Percentiles rank a stretch among this genome's conserved stretches.
These are phyloP conservation scores for Sclerotinia sclerotiorum DNA, from an alignment of 2,329 filamentous ascomycete species.

Conservation along the genomic window DNA sequence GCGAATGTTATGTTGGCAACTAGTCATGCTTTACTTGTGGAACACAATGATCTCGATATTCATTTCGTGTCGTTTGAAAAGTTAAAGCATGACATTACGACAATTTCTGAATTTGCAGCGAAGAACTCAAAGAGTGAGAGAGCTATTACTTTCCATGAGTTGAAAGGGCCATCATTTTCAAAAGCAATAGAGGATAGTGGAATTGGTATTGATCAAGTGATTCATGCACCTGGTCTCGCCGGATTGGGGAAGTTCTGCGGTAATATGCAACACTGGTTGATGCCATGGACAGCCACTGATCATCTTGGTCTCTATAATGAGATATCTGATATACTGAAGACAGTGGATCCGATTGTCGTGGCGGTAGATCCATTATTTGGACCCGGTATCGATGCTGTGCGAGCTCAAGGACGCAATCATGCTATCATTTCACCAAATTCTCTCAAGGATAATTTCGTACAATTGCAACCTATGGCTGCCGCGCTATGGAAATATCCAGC, in stretches of 20 bases:
- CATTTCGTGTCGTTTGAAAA: conserved; percentile 46
- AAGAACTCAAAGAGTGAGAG: background rate
- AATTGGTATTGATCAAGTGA: background rate
- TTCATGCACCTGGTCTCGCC: background rate
- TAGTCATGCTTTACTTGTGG: conserved; percentile 41
- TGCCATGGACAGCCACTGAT: conserved; percentile 42
- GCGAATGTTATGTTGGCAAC: conserved; percentile 48
- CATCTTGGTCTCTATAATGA: conserved; percentile 45
- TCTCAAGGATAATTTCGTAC: conserved; percentile 43
- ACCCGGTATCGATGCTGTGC: conserved; percentile 45
- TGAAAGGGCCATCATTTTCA: background rate
- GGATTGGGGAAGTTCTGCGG: conserved; percentile 27
- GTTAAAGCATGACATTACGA: conserved; percentile 39
- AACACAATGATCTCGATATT: conserved; percentile 42
- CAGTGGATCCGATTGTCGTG: conserved; percentile 43
- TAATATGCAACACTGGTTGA: conserved; percentile 34
- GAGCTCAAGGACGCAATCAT: conserved; percentile 43
- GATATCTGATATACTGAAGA: conserved; percentile 42
- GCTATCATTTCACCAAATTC: conserved; percentile 43
- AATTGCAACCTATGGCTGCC: conserved; percentile 42
- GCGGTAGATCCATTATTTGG: conserved; percentile 46
- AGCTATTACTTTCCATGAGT: conserved; percentile 10
- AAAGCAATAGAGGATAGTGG: background rate
- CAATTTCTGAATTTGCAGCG: conserved; percentile 24
- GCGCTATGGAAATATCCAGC: conserved; percentile 44